phyloP scores from a whole-genome alignment of 2,329 filamentous ascomycete species.

The Pseudocercospora eumusae region DNA sequence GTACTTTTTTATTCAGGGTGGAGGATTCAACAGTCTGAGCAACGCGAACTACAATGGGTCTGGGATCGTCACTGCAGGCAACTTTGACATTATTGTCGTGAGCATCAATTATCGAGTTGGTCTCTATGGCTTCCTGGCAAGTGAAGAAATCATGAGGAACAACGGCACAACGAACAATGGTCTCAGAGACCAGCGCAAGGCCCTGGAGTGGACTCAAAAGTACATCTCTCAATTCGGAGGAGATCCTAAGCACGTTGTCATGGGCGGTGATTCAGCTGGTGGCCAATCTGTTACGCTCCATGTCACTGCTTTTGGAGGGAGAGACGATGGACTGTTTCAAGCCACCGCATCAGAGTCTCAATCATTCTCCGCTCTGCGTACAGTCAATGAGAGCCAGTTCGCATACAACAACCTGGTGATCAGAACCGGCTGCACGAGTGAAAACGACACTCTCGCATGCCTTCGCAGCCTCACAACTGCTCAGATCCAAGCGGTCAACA shows the following conservation, averaged over 20 bases:
- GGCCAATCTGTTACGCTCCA: slow-evolving; percentile 66
- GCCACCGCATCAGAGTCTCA: slow-evolving; percentile 58
- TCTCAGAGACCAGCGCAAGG: slow-evolving; percentile 68
- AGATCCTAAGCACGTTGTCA: slow-evolving; percentile 65
- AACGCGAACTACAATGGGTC: slow-evolving; percentile 60
- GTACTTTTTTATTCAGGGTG: slow-evolving; percentile 63
- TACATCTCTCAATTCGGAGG: slow-evolving; percentile 70
- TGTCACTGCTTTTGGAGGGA: slow-evolving; percentile 57
- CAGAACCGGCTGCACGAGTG: slow-evolving; percentile 50
- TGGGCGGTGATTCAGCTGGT: slow-evolving; percentile 70
- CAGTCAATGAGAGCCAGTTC: slow-evolving; percentile 52
- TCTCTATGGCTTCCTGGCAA: slow-evolving; percentile 69
- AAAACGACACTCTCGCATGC: slow-evolving; percentile 50
- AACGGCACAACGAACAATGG: slow-evolving; percentile 66
- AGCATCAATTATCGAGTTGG: slow-evolving; percentile 77
- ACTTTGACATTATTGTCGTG: slow-evolving; percentile 66
- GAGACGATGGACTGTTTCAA: slow-evolving; percentile 53
- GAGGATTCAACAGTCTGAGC: slow-evolving; percentile 51
- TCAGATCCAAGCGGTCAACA: slow-evolving; percentile 50
- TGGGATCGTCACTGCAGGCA: slow-evolving; percentile 61
- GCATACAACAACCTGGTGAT: slow-evolving; percentile 54
- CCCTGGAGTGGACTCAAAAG: slow-evolving; percentile 67
- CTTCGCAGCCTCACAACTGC: slow-evolving; percentile 50
- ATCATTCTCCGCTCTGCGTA: slow-evolving; percentile 54
- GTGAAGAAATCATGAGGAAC: slow-evolving; percentile 52